Base-by-base conservation (phyloP, 2,329 filamentous ascomycete genomes). In the Sclerotiophoma versabilis region DNA sequence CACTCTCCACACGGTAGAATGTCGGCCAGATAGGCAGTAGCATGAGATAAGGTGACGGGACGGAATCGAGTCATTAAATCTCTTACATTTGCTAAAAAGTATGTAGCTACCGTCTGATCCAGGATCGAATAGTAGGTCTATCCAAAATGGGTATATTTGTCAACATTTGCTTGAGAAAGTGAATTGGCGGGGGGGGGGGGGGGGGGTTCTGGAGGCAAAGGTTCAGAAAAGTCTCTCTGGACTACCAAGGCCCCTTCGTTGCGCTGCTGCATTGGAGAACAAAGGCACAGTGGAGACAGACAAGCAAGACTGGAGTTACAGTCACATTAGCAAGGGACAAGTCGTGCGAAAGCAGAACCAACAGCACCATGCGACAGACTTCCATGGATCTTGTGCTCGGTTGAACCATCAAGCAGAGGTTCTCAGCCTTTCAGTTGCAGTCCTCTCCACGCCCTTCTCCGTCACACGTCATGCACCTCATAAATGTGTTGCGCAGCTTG, bases 401-500 rank as follows among this genome's bases (percentile, higher is more conserved):
- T n/a, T 26, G 15, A n/a, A 33, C 5, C 20, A 20, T 33, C 34
- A 25, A 20, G 11, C 17, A 41, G 4, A 33, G 4, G 23, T 14
- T 12, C 9, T 23, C 9, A 8, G 11, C 14, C 39, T 34, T 41
- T 14, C 12, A 14, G 14, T 7, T 36, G 22, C 41, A 6, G 3
- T n/a, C 19, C 36, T 7, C 17, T 5, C 22, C 22, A 22, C 11
- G 11, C 33, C n/a, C 10, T 11, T 11, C 44, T n/a, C 33, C 34
- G 25, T 47, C 30, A 47, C 53, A 15, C 38, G 47, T 59, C 34
- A 38, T 49, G 32, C 53, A 56, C 22, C 41, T 29, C 46, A 34
- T 38, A 32, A 17, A 26, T 48, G 51, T 46, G 49, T 53, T 53
- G 57, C 49, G 62, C 64, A 65, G 68, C 63, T 70, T 65, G 63